Evolutionary conservation across 1,139 yeast genomes (phyloP).

Genomic region (Lodderomyces oxycetoniae): DNA sequence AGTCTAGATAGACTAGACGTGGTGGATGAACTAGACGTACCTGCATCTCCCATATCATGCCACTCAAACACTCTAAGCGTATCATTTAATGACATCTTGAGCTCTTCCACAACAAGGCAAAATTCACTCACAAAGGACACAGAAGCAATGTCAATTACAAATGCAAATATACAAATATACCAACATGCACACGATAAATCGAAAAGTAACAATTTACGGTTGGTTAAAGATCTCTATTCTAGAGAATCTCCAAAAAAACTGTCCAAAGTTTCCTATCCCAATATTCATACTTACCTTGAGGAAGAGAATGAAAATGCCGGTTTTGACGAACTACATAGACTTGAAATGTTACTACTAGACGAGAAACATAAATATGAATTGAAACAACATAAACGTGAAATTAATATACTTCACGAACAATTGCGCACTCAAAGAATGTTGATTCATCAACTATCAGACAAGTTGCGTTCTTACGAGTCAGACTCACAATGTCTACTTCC

Average conservation of each 20-base stretch:
- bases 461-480: not conserved
- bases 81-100: constrained; percentile 8
- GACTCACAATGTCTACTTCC: not conserved
- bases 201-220: constrained; percentile 4
- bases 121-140: constrained; percentile 12
- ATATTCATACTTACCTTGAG: constrained; percentile 7
- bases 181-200: constrained; percentile 4
- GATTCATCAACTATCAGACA: not conserved
- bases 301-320: constrained; percentile 2
- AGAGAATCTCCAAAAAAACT: constrained; percentile 3
- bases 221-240: constrained; percentile 2
- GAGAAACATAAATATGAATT: constrained; percentile 24
- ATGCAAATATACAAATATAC: constrained; percentile 21
- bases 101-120: constrained; percentile 19
- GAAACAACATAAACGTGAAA: constrained; percentile 27
- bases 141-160: constrained; percentile 17
- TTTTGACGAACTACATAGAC: constrained; percentile 13
- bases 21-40: not conserved
- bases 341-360: constrained; percentile 25
- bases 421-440: not conserved
- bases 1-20: not conserved
- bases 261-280: not conserved
- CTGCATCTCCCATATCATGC: not conserved
- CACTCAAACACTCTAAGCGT: not conserved
- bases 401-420: constrained; percentile 11